Base-by-base conservation (phyloP, 2,329 filamentous ascomycete genomes). In the Colletotrichum limetticola region DNA sequence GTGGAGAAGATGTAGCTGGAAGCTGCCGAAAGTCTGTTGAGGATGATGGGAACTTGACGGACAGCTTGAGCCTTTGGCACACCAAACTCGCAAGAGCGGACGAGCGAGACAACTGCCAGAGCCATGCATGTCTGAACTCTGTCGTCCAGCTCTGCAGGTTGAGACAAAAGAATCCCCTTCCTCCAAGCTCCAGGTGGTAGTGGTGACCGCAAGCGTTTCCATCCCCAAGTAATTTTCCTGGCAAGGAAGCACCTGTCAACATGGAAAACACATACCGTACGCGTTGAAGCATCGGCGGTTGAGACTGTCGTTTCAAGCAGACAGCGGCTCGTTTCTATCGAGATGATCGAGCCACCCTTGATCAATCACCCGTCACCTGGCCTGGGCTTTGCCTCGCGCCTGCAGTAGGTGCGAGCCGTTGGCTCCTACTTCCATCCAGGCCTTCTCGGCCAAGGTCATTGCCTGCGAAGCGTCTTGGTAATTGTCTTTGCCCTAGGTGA, bases 301-400 rank as follows among this genome's bases (percentile, higher is more conserved):
- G 70, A 55, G 66, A 72, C 56, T 16, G 42, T 60, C 58, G 70
- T 72, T 72, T 72, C 70, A 68, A 72, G 60, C 70, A 70, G 70
- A 70, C 59, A 37, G 24, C 32, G 55, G 55, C 37, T 32, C 42
- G 66, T 69, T 72, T 69, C 65, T 55, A 49, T 69, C 59, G 49
- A 72, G 53, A 49, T 22, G 42, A 72, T 69, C 59, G 59, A 68
- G 30, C 26, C 63, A 42, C 24, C 14, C 58, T n/a, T 30, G 24
- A n/a, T 42, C 37, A 42, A 42, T 19, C 37, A 42, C 24, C 37
- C 56, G 52, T 30, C 65, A 68, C 64, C 58, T 72, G 52, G 58
- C 49, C 58, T 59, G 57, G 37, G 46, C 53, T 55, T 68, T 58
- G 53, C 65, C 58, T 68, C 60, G 24, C 37, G 57, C 57, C 53